Percentiles rank a stretch among this genome's conserved stretches.
Conservation (phyloP, 208 protist species). For the Trypanosoma rangeli region DNA sequence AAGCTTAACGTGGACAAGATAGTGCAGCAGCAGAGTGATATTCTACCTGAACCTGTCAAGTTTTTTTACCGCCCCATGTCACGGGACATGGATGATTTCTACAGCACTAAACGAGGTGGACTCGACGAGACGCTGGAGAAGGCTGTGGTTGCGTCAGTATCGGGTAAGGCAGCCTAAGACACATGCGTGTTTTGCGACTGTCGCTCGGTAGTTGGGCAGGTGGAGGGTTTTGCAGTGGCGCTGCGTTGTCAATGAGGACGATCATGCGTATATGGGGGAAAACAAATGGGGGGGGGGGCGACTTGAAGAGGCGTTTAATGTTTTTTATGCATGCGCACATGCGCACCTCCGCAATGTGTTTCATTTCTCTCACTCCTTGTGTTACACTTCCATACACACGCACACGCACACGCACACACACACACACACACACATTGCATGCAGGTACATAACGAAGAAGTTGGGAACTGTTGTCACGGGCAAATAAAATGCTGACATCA, state of each 20-base stretch:
- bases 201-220: not conserved
- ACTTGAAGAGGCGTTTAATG: not conserved
- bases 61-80: conserved; percentile 76
- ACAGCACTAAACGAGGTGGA: conserved; percentile 27
- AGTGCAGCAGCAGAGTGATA: conserved; percentile 32
- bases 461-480: not conserved
- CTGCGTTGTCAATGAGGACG: not conserved
- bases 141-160: not conserved
- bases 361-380: not conserved
- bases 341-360: not conserved
- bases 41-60: conserved; percentile 57
- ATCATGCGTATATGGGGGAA: not conserved
- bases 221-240: not conserved
- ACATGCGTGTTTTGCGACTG: not conserved
- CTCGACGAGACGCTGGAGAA: conserved; percentile 35
- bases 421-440: too few relatives aligned
- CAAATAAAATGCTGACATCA: not conserved
- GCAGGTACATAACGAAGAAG: not conserved
- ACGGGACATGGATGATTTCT: conserved; percentile 61
- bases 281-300: not conserved
- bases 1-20: conserved; percentile 44
- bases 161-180: not conserved
- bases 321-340: not conserved
- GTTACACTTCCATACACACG: not conserved
- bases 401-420: not conserved